These are phyloP conservation scores for Scutellospora calospora DNA, from an alignment of 371 early-diverging fungal genomes.

Conservation along the genomic window DNA sequence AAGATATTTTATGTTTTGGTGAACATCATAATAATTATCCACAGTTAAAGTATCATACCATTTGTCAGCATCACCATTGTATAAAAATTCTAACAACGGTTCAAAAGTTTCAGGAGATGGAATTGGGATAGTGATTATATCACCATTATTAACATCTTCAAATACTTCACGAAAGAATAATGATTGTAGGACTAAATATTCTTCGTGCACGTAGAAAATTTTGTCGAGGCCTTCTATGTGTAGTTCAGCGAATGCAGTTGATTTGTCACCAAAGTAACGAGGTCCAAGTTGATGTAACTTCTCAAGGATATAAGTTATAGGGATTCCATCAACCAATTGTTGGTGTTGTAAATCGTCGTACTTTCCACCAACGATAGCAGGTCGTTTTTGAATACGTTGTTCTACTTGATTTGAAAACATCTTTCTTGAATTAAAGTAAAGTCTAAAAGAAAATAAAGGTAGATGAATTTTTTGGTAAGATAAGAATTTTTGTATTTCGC, in stretches of 20 bases:
- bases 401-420: too few species aligned
- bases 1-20: slow-evolving; percentile 33
- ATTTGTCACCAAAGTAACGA: slow-evolving; percentile 26
- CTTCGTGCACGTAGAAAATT: slow-evolving; percentile 39
- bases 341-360: not conserved
- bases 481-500: too few species aligned
- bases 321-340: slow-evolving; percentile 17
- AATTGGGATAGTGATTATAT: not conserved
- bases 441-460: too few species aligned
- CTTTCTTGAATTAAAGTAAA: too few species aligned
- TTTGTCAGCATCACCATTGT: slow-evolving; percentile 34
- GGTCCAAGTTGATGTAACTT: slow-evolving; percentile 41
- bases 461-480: too few species aligned
- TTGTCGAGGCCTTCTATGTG: slow-evolving; percentile 27
- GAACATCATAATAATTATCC: slow-evolving; percentile 39
- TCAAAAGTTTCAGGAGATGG: slow-evolving; percentile 43
- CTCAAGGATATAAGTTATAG: not conserved
- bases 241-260: slow-evolving; percentile 26
- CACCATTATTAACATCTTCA: not conserved
- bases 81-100: slow-evolving; percentile 35
- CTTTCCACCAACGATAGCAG: not conserved
- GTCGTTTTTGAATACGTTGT: too few species aligned
- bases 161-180: slow-evolving; percentile 33
- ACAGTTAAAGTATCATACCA: slow-evolving; percentile 29
- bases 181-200: slow-evolving; percentile 40